Evolutionary conservation across 176 grass and related monocot species (phyloP), one percentile per base, ranked within the genome.

Genomic region (Zoysia japonica): DNA sequence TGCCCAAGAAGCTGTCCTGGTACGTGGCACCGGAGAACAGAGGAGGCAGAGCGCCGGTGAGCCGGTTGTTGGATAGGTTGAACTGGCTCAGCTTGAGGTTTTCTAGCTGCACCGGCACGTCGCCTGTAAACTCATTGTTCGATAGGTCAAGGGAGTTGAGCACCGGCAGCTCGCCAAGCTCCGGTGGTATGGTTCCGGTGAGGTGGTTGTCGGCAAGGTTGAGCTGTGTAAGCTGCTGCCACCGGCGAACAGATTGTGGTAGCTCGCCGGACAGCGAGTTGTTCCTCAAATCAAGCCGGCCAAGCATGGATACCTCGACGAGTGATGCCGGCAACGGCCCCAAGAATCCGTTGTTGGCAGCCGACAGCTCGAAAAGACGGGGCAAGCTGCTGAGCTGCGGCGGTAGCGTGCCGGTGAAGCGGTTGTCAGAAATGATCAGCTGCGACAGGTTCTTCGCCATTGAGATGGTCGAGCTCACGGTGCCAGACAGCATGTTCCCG

Each of bases 121-220:
- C 53, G 13, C 94, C 94, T 0, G 52, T 92, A n/a, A 97, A 86
- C 4, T 36, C 2, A 47, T 97, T 97, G 28, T 78, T 71, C 0
- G 94, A 97, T 19, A 97, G 84, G 79, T 97, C 94, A 14, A 97
- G 94, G 48, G 92, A 94, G 79, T 94, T 97, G 14, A 97, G 91
- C 87, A 94, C 91, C 2, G 89, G 91, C 43, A 97, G 73, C 57
- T 83, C 52, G 5, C 94, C 94, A 5, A 97, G 91, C 85, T 94
- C 89, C 2, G 83, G 83, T 3, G 94, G 94, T 13, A 97, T 89
- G 80, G 81, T 82, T 5, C 94, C 94, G 0, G 62, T 72, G 45
- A 97, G 88, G n/a, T 55, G 85, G 43, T 97, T 97, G 72, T 78
- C 64, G 0, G 89, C 89, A 10, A 97, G 92, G 82, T 89, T 88